Evolutionary conservation across 352 stramenopile genomes (phyloP).

Genomic region (Phytopythium boreale): DNA sequence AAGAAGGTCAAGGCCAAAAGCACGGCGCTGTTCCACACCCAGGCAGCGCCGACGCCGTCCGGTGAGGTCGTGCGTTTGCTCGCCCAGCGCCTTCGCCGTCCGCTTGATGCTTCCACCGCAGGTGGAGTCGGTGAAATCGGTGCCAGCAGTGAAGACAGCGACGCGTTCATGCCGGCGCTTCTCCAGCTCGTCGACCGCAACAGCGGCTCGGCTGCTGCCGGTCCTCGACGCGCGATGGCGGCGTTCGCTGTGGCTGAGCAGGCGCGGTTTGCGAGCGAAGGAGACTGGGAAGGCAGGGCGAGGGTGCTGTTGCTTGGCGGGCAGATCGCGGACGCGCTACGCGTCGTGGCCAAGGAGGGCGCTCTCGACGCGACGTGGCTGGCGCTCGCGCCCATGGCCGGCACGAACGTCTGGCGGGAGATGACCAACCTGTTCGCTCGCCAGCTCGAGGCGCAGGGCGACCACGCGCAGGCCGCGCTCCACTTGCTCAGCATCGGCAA

Average conservation of each 20-base stretch:
- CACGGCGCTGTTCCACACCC: slow-evolving; percentile 25
- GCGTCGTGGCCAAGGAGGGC: slow-evolving; percentile 47
- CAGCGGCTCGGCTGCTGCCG: background rate
- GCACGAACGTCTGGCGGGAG: slow-evolving; percentile 68
- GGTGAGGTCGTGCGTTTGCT: slow-evolving; percentile 12
- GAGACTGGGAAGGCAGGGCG: slow-evolving; percentile 53
- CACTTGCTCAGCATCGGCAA: slow-evolving; percentile 63
- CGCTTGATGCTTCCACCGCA: background rate
- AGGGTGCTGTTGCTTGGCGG: slow-evolving; percentile 50
- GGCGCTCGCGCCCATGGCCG: slow-evolving; percentile 69
- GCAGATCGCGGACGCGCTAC: slow-evolving; percentile 51
- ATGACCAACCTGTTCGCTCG: slow-evolving; percentile 57
- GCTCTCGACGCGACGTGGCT: slow-evolving; percentile 50
- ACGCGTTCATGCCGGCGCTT: background rate
- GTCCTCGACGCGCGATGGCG: background rate
- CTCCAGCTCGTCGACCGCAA: background rate
- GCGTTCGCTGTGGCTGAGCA: slow-evolving; percentile 19
- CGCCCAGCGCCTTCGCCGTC: background rate
- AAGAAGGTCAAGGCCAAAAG: slow-evolving; percentile 23
- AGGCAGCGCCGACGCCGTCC: slow-evolving; percentile 10
- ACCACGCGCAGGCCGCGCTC: slow-evolving; percentile 54
- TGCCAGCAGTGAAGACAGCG: background rate
- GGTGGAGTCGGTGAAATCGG: background rate
- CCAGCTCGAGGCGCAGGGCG: slow-evolving; percentile 41
- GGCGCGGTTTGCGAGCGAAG: slow-evolving; percentile 19